Percentiles rank a stretch among this genome's conserved stretches.
phyloP scores from a whole-genome alignment of 2,329 filamentous ascomycete genomes.

The Ophidiomyces ophidiicola region DNA sequence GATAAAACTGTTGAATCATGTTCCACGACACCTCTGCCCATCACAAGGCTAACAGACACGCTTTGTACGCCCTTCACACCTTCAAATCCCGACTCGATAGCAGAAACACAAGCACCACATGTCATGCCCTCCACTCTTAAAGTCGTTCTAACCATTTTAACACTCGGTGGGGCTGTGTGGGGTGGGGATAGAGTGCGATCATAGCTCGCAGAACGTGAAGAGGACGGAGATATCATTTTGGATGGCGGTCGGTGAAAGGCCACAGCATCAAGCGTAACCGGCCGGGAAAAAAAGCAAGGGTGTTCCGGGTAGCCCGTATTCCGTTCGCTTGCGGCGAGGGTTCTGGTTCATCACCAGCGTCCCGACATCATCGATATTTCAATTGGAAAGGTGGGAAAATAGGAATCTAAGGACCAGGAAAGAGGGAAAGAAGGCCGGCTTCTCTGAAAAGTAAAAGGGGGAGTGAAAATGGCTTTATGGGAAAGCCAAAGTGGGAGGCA shows the following conservation, averaged over 20 bases:
- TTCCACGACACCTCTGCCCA: slow-evolving; percentile 88
- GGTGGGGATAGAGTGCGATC: not conserved
- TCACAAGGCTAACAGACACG: slow-evolving; percentile 84
- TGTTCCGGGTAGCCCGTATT: slow-evolving; percentile 1
- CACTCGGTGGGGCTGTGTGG: not conserved
- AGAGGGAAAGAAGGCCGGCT: slow-evolving; percentile 10
- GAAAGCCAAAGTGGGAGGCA: not conserved
- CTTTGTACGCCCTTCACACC: slow-evolving; percentile 66
- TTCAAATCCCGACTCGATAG: slow-evolving; percentile 87
- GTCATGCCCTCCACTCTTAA: slow-evolving; percentile 76
- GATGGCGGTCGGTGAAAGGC: not conserved
- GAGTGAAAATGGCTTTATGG: not conserved
- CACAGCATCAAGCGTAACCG: not conserved
- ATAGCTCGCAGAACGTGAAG: slow-evolving; percentile 1
- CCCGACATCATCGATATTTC: too few relatives aligned
- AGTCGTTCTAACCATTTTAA: slow-evolving; percentile 69
- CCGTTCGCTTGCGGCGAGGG: not conserved
- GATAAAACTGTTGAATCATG: slow-evolving; percentile 68
- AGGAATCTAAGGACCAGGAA: not conserved
- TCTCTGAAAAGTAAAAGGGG: slow-evolving; percentile 3
- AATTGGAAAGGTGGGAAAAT: not conserved
- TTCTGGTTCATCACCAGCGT: not conserved
- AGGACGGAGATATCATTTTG: not conserved
- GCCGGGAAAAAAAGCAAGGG: not conserved
- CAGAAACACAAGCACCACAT: slow-evolving; percentile 87